Percentiles rank a stretch among this genome's conserved stretches.
Evolutionary conservation across 2,329 filamentous ascomycete genomes (phyloP).

Genomic region (Calycina herbarum): DNA sequence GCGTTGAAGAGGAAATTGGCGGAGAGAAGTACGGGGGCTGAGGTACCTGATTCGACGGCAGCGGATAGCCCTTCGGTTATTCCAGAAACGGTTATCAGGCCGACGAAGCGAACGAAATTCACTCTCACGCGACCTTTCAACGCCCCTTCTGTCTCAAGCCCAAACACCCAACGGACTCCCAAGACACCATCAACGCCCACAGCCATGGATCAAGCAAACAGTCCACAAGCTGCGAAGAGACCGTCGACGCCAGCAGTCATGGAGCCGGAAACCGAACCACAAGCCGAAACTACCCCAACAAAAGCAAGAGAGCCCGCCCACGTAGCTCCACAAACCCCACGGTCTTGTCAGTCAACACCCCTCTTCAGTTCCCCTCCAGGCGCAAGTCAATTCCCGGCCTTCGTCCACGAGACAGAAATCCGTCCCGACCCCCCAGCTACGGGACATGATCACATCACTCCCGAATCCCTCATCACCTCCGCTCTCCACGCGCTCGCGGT

Average conservation of each 20-base stretch:
- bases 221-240: background rate
- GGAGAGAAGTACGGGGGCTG: background rate
- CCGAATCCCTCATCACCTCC: slow-evolving; percentile 55
- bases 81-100: slow-evolving; percentile 1
- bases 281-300: background rate
- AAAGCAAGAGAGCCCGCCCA: background rate
- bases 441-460: slow-evolving; percentile 43
- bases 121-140: background rate
- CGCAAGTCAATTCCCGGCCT: background rate
- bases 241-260: background rate
- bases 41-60: background rate
- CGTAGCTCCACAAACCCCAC: background rate
- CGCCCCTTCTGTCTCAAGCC: background rate
- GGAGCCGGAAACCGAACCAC: background rate
- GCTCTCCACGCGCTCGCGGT: slow-evolving; percentile 53
- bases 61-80: background rate
- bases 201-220: background rate
- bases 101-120: slow-evolving; percentile 1
- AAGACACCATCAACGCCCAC: background rate
- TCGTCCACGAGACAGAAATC: slow-evolving; percentile 46
- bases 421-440: slow-evolving; percentile 54
- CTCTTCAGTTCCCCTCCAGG: background rate
- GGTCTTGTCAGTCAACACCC: background rate
- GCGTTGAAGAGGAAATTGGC: slow-evolving; percentile 1
- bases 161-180: background rate